Evolutionary conservation across 441 rosid genomes (phyloP).

Genomic region (Adansonia rubrostipa): DNA sequence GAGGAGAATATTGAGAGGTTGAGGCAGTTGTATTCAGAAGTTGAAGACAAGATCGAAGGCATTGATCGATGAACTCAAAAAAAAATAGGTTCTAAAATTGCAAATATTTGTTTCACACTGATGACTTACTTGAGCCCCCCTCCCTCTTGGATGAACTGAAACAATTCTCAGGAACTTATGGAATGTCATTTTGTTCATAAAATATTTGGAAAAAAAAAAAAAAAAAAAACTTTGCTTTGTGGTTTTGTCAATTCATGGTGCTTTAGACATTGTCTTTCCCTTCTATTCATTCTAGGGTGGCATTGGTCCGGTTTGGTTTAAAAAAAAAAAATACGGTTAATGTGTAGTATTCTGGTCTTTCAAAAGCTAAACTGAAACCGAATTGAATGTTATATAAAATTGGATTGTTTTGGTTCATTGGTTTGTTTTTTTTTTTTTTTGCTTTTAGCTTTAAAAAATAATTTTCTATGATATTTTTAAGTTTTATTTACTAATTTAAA

Average conservation of each 20-base stretch:
- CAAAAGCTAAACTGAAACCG: no score
- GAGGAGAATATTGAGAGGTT: conserved; percentile 79
- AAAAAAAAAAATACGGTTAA: no score
- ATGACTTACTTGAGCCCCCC: background rate
- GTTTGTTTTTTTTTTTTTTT: no score
- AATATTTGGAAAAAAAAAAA: background rate
- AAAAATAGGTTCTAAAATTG: conserved; percentile 16
- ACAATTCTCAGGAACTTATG: background rate
- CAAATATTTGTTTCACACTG: conserved; percentile 17
- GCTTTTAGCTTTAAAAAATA: no score
- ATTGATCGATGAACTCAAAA: conserved; percentile 60
- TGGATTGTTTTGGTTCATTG: no score
- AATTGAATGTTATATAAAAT: no score
- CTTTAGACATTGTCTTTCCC: background rate
- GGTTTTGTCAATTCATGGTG: background rate
- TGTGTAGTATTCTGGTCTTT: no score
- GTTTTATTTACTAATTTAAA: no score
- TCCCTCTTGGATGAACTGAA: conserved; percentile 15
- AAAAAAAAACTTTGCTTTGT: background rate
- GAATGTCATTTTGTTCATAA: conserved; percentile 19
- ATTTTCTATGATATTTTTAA: no score
- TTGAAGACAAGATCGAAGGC: conserved; percentile 98
- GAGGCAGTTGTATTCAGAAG: conserved; percentile 88
- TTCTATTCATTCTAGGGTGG: background rate
- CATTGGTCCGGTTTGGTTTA: no score